A percentile compares a stretch with the other conserved stretches of the same genome.
Evolutionary conservation across 2,329 filamentous ascomycete species (phyloP).

Genomic region (Didymella pomorum): DNA sequence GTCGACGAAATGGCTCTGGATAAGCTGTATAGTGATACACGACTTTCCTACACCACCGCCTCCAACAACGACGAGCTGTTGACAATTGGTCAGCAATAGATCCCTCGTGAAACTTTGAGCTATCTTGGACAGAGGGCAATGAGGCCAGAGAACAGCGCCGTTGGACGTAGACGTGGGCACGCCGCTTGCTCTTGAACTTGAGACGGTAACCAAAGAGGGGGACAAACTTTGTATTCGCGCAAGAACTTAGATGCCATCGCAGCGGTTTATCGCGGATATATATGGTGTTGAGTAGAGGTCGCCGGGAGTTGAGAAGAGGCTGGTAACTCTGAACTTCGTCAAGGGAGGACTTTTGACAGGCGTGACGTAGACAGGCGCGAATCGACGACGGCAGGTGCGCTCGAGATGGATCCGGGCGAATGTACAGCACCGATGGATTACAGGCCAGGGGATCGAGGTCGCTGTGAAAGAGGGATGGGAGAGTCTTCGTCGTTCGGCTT

Average conservation of each 20-base stretch:
- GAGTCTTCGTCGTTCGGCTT: slow-evolving; percentile 17
- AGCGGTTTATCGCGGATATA: slow-evolving; percentile 6
- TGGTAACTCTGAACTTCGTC: slow-evolving; percentile 7
- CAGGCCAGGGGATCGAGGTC: slow-evolving; percentile 20
- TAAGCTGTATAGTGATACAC: slow-evolving; percentile 91
- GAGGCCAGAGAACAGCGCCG: not conserved
- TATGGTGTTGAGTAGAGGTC: slow-evolving; percentile 11
- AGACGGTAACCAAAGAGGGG: not conserved
- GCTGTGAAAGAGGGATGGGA: slow-evolving; percentile 18
- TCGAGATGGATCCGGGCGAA: slow-evolving; percentile 15
- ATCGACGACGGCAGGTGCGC: slow-evolving; percentile 30
- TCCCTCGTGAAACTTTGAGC: not conserved
- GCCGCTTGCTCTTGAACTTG: not conserved
- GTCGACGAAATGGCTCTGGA: slow-evolving; percentile 92
- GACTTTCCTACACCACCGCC: slow-evolving; percentile 99
- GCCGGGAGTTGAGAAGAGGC: slow-evolving; percentile 26
- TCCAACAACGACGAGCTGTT: slow-evolving; percentile 80
- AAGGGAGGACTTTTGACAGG: slow-evolving; percentile 30
- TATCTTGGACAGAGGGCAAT: not conserved
- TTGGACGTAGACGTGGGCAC: not conserved
- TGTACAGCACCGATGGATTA: slow-evolving; percentile 9
- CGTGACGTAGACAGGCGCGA: slow-evolving; percentile 12
- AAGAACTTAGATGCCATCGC: slow-evolving; percentile 55
- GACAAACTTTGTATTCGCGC: slow-evolving; percentile 57
- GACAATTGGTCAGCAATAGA: not conserved